Evolutionary conservation across 305 asterid genomes (phyloP).

Genomic region (Rubia peregrina): DNA sequence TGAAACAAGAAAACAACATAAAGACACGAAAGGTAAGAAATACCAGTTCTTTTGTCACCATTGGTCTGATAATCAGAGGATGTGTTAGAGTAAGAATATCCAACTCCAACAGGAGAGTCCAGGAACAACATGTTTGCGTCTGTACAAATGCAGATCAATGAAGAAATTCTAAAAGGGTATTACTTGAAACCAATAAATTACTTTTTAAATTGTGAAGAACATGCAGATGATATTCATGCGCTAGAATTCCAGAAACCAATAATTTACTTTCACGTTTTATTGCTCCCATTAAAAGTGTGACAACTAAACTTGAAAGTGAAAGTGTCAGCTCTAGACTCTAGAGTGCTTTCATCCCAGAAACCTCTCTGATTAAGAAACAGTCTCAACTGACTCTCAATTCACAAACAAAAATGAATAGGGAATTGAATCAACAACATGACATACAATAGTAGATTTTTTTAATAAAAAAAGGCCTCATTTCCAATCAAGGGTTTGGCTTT

Average conservation of each 20-base stretch:
- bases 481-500: neutral
- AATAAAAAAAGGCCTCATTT: neutral
- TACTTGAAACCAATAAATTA: neutral
- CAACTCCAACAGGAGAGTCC: constrained; percentile 97
- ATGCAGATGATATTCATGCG: neutral
- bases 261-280: neutral
- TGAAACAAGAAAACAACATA: constrained; percentile 5
- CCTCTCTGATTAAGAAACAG: neutral
- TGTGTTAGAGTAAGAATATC: constrained; percentile 83
- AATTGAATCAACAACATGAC: neutral
- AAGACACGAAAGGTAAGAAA: constrained; percentile 4
- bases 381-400: neutral
- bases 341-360: neutral
- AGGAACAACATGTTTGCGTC: constrained; percentile 79
- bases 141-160: constrained; percentile 29
- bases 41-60: constrained; percentile 90
- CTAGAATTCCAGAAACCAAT: constrained; percentile 5
- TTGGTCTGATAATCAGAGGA: constrained; percentile 61
- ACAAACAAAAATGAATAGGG: neutral
- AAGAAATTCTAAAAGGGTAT: neutral
- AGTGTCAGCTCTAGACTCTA: neutral
- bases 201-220: neutral
- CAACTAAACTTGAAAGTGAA: constrained; percentile 3
- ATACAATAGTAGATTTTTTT: neutral
- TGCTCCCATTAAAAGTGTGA: neutral